Evolutionary conservation across 2,329 filamentous ascomycete genomes (phyloP).

Genomic region (Pezicula neosporulosa): DNA sequence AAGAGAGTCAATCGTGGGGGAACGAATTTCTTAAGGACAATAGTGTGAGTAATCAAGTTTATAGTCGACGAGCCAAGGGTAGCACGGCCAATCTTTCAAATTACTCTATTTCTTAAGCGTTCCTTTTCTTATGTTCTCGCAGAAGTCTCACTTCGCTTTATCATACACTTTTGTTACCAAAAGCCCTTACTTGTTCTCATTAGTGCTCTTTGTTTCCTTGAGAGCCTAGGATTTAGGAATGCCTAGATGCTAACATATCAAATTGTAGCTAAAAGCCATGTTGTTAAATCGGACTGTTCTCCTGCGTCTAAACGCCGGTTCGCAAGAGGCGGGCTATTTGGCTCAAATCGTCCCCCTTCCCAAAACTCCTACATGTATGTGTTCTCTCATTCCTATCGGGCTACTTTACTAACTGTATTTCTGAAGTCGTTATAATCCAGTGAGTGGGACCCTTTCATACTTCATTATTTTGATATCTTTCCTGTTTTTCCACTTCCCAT

Average conservation of each 20-base stretch:
- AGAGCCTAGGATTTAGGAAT: no score
- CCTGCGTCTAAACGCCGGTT: constrained; percentile 67
- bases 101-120: no score
- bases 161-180: no score
- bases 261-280: constrained; percentile 47
- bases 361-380: constrained; percentile 58
- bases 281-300: constrained; percentile 63
- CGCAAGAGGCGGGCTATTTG: constrained; percentile 77
- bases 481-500: background rate
- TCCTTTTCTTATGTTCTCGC: no score
- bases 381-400: background rate
- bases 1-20: constrained; percentile 72
- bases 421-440: background rate
- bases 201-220: no score
- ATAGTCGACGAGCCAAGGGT: no score
- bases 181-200: no score
- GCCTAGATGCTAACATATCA: background rate
- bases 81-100: no score
- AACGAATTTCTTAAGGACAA: constrained; percentile 59
- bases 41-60: constrained; percentile 38
- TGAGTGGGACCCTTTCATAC: background rate
- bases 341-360: constrained; percentile 79
- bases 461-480: no score
- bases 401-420: background rate
- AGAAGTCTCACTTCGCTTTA: no score